phyloP scores from a whole-genome alignment of 2,329 filamentous ascomycete genomes.

The Dendryphion nanum region DNA sequence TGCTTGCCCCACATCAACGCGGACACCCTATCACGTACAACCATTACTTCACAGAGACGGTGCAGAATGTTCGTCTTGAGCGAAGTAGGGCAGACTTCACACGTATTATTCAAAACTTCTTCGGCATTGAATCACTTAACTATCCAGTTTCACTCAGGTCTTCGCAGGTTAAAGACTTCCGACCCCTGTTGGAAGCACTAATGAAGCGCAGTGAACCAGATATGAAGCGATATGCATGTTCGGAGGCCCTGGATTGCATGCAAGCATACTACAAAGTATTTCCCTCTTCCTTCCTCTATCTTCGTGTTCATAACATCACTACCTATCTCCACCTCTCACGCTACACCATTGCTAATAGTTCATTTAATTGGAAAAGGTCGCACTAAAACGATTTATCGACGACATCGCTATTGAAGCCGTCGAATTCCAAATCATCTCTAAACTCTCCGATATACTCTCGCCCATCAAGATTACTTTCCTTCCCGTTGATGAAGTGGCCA shows the following conservation, averaged over 20 bases:
- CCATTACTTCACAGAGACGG: conserved; percentile 35
- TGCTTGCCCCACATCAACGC: conserved; percentile 47
- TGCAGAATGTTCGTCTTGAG: conserved; percentile 20
- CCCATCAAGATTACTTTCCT: conserved; percentile 21
- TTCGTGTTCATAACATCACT: too few relatives aligned
- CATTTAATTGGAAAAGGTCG: conserved; percentile 31
- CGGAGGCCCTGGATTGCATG: not conserved
- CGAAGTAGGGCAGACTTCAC: not conserved
- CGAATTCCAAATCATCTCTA: conserved; percentile 32
- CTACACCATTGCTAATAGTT: too few relatives aligned
- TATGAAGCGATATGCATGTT: not conserved
- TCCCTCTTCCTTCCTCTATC: not conserved
- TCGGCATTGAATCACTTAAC: not conserved
- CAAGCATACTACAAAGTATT: not conserved
- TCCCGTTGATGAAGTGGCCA: conserved; percentile 12
- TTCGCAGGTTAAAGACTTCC: too few relatives aligned
- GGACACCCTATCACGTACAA: conserved; percentile 57
- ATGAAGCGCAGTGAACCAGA: not conserved
- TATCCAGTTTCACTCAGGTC: too few relatives aligned
- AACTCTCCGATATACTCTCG: conserved; percentile 27
- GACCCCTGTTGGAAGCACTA: too few relatives aligned
- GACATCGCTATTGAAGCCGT: conserved; percentile 41
- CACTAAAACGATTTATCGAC: conserved; percentile 42
- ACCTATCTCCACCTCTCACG: too few relatives aligned
- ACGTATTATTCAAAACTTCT: not conserved